Percentiles rank a stretch among this genome's conserved stretches.
These are phyloP conservation scores for Zygoascus biomembranicola DNA, from an alignment of 805 yeast genomes.

Conservation along the genomic window DNA sequence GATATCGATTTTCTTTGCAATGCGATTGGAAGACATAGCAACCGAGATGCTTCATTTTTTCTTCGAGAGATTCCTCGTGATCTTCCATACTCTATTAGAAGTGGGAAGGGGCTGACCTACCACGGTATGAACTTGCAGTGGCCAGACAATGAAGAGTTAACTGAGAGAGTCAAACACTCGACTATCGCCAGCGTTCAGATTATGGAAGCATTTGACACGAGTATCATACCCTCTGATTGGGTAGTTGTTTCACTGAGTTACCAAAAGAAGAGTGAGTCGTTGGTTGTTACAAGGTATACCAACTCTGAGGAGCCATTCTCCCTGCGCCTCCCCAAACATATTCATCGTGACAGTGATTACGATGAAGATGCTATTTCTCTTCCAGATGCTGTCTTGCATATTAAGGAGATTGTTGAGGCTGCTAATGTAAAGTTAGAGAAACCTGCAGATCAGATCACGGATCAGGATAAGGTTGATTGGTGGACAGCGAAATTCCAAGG, in stretches of 20 bases:
- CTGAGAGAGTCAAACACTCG: background rate
- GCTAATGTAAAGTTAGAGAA: constrained; percentile 39
- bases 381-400: constrained; percentile 37
- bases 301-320: constrained; percentile 34
- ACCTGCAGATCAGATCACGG: background rate
- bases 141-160: background rate
- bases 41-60: background rate
- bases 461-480: constrained; percentile 40
- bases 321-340: constrained; percentile 51
- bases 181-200: background rate
- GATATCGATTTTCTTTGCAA: background rate
- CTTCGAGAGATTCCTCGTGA: background rate
- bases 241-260: constrained; percentile 51
- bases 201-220: constrained; percentile 2
- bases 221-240: constrained; percentile 44
- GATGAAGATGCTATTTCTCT: constrained; percentile 38
- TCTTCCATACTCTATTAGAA: background rate
- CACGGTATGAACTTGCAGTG: background rate
- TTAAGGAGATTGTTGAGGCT: constrained; percentile 44
- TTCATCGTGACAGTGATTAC: constrained; percentile 39
- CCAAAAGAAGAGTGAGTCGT: constrained; percentile 48
- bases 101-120: background rate
- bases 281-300: constrained; percentile 43
- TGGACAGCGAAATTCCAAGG: constrained; percentile 62
- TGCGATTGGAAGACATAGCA: background rate